Base-by-base conservation (phyloP, 2,329 filamentous ascomycete genomes). In the Aspergillus ustus region DNA sequence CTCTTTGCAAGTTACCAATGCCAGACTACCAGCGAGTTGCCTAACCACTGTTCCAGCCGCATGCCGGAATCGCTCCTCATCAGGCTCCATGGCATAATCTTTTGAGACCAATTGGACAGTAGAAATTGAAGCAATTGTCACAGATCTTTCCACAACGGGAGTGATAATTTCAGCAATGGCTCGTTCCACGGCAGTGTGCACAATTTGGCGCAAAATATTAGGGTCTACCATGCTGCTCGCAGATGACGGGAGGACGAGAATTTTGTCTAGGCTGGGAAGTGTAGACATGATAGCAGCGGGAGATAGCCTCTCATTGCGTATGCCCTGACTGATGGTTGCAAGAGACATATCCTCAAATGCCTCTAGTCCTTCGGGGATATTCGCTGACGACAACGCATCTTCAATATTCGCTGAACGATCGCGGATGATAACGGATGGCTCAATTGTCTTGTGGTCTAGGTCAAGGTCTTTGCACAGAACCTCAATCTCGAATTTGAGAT, bases 401-500 rank as follows among this genome's bases (percentile, higher is more conserved):
- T 86, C 82, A 50, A 89, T 87, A 51, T 90, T 89, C 19, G 88
- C 82, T 49, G 81, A 82, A 45, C 93, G 87, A 67, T 93, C 91
- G 64, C 93, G 85, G 59, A 99, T 95, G 72, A 93, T 89, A 22
- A 90, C 89, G 0, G 93, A 92, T 0, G 94, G 92, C 69, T 96
- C 91, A 64, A 98, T 93, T 62, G 86, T 89, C 79, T 96, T 97
- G 77, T 97, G 91, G 65, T 98, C 93, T n/a, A 98, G 83, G 58
- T 89, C 90, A 17, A 99, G 82, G 13, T 93, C 93, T 74, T 96
- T 96, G 82, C 93, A 99, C 25, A 99, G 84, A 28, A 99, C 93
- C 77, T 99, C 95, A 61, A 99, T 98, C 77, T 99, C 95, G 70
- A 99, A 99, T 71, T 98, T 99, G 55, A 97, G 88, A 69, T 98